These are phyloP conservation scores for Penicillium sp. DNA, from an alignment of 2,329 filamentous ascomycete species.

Conservation along the genomic window DNA sequence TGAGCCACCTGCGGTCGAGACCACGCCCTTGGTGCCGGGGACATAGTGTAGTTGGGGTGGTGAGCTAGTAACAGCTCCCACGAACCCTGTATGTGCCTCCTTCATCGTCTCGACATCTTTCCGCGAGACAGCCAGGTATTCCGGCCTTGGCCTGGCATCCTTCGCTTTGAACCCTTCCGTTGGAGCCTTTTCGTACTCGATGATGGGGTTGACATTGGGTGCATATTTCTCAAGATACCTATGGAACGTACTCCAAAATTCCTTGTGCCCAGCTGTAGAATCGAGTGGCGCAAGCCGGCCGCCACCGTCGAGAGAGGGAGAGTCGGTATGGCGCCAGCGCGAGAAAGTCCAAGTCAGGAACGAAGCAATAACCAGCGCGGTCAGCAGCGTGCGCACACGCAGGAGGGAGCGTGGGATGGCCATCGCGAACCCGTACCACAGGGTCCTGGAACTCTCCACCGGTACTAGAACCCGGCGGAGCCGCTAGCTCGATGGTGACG, in stretches of 20 bases:
- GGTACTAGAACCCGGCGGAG: background rate
- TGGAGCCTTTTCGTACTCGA: constrained; percentile 12
- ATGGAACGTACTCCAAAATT: constrained; percentile 36
- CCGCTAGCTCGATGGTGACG: background rate
- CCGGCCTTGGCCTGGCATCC: constrained; percentile 4
- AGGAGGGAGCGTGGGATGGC: constrained; percentile 7
- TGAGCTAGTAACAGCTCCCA: constrained; percentile 26
- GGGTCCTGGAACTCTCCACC: background rate
- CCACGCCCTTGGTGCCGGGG: constrained; percentile 40
- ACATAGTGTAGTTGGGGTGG: constrained; percentile 33
- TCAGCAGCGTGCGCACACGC: constrained; percentile 13
- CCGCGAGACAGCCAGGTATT: constrained; percentile 6
- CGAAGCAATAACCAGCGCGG: constrained; percentile 1
- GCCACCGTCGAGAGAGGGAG: background rate
- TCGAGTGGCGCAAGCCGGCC: background rate
- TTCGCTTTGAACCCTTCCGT: constrained; percentile 14
- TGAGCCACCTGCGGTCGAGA: constrained; percentile 44
- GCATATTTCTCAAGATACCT: constrained; percentile 29
- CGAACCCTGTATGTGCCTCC: constrained; percentile 33
- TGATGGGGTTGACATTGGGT: constrained; percentile 22
- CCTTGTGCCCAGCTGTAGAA: constrained; percentile 10
- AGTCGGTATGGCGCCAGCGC: constrained; percentile 3
- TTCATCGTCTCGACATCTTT: constrained; percentile 26
- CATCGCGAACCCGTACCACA: constrained; percentile 15
- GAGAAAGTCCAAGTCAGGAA: constrained; percentile 10